Conservation (phyloP, 768 basidiomycete species). For the Mrakia blollopis region DNA sequence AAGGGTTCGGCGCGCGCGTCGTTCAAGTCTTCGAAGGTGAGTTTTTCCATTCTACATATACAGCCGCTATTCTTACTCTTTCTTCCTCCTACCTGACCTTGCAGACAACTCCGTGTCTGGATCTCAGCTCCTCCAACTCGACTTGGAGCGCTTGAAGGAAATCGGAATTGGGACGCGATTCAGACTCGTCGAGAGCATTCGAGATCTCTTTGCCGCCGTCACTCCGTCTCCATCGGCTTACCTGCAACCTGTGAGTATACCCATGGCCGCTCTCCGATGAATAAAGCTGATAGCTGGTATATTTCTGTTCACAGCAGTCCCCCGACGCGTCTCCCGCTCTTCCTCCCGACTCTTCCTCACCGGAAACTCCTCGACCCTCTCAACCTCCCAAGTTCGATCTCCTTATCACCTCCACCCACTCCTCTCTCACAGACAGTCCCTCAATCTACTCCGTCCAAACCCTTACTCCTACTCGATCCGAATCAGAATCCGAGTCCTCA, state of each 20-base stretch:
- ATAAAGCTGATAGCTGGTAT: too few species aligned
- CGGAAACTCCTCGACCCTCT: background rate
- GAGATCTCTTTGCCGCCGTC: background rate
- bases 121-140: background rate
- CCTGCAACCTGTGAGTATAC: background rate
- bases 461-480: background rate
- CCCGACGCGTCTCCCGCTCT: background rate
- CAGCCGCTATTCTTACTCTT: background rate
- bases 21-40: background rate
- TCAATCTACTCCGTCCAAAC: background rate
- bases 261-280: background rate
- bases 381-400: background rate
- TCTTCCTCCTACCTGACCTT: background rate
- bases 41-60: background rate
- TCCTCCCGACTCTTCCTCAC: background rate
- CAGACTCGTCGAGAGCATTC: background rate
- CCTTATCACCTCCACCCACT: background rate
- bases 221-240: background rate
- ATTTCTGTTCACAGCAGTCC: background rate
- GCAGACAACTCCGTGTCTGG: background rate
- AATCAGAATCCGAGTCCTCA: background rate
- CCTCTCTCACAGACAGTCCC: background rate
- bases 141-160: background rate
- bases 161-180: background rate
- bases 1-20: background rate